A percentile compares a stretch with the other conserved stretches of the same genome.
Evolutionary conservation across 2,329 filamentous ascomycete genomes (phyloP).

Genomic region (Alternaria atra): DNA sequence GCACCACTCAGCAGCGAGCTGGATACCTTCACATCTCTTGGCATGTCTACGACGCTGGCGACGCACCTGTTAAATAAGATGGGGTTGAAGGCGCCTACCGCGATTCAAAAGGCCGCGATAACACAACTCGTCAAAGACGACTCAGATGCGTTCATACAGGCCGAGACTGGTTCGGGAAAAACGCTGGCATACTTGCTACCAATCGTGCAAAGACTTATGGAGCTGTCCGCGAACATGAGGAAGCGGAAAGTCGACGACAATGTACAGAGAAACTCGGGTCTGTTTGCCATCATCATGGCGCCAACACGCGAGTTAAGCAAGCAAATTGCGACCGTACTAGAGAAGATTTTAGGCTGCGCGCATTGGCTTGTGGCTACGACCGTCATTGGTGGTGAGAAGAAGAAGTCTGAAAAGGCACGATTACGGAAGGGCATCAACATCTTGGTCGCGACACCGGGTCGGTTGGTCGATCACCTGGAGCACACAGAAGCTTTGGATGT

Average conservation of each 20-base stretch:
- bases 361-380: conserved; percentile 95
- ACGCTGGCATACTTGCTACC: conserved; percentile 95
- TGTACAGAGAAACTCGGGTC: conserved; percentile 83
- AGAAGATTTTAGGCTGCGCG: conserved; percentile 84
- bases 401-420: conserved; percentile 88
- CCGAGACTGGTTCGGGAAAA: conserved; percentile 96
- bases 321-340: conserved; percentile 88
- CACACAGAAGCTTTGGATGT: conserved; percentile 91
- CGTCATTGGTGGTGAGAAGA: conserved; percentile 76
- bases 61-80: conserved; percentile 86
- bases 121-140: conserved; percentile 81
- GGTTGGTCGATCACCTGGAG: conserved; percentile 88
- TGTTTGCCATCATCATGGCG: conserved; percentile 93
- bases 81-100: conserved; percentile 87
- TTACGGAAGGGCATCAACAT: conserved; percentile 95
- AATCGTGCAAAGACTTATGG: conserved; percentile 86
- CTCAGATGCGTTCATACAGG: conserved; percentile 93
- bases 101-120: conserved; percentile 91
- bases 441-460: conserved; percentile 90
- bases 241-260: conserved; percentile 51
- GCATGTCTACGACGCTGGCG: conserved; percentile 81
- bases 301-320: conserved; percentile 94
- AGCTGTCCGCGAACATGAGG: conserved; percentile 67
- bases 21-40: conserved; percentile 85
- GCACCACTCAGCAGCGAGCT: conserved; percentile 85